phyloP scores from a whole-genome alignment of 345 rosid species.

The Euphorbia lathyris region DNA sequence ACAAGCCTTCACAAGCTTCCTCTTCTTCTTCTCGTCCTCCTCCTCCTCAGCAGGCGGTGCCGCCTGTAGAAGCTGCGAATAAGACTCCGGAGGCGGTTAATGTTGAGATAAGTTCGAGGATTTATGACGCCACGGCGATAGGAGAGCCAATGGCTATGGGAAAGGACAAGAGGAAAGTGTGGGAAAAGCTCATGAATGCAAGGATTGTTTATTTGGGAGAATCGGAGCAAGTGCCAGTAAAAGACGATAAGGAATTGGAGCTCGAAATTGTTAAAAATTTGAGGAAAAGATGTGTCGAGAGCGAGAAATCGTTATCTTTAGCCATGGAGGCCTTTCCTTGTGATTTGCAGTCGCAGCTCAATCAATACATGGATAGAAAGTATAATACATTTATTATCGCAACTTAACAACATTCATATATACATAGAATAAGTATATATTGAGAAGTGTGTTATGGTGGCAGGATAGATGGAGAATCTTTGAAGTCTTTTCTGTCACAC shows the following conservation, averaged over 20 bases:
- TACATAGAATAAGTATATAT: not conserved
- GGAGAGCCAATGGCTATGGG: conserved; percentile 94
- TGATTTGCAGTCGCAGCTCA: conserved; percentile 61
- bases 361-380: conserved; percentile 63
- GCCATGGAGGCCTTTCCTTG: conserved; percentile 80
- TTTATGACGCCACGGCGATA: conserved; percentile 76
- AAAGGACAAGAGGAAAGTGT: conserved; percentile 71
- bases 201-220: conserved; percentile 83
- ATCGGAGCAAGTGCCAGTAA: conserved; percentile 82
- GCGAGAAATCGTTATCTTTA: conserved; percentile 49
- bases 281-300: conserved; percentile 53
- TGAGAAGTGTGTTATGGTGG: conserved; percentile 27
- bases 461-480: conserved; percentile 69
- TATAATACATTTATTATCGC: conserved; percentile 5
- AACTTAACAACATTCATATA: not conserved
- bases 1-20: not conserved
- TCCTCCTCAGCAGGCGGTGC: conserved; percentile 22
- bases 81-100: conserved; percentile 30
- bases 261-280: conserved; percentile 65
- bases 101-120: conserved; percentile 48
- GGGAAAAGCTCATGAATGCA: conserved; percentile 83
- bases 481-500: conserved; percentile 58
- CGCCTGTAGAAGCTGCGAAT: conserved; percentile 19
- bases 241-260: conserved; percentile 76
- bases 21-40: conserved; percentile 9